phyloP scores from a whole-genome alignment of 208 protist species.

The Naegleria fowleri region DNA sequence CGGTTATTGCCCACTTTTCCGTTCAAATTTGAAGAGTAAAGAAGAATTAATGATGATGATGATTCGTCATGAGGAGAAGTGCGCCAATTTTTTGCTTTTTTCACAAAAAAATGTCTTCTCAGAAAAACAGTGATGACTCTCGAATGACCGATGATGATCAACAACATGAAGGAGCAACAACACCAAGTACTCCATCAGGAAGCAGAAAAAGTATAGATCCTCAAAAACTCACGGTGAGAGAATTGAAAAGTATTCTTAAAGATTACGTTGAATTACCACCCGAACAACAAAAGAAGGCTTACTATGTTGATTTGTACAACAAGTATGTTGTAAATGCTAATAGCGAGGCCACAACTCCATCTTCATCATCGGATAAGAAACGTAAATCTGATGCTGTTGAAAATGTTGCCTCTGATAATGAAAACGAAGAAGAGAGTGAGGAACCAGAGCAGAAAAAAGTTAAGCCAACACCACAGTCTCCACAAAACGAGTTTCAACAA shows the following conservation, averaged over 20 bases:
- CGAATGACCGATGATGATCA: too few relatives aligned
- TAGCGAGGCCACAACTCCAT: background rate
- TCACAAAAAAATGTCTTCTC: too few relatives aligned
- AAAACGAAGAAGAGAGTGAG: too few relatives aligned
- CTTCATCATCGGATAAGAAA: background rate
- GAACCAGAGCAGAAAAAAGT: background rate
- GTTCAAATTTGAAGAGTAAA: too few relatives aligned
- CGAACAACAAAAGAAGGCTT: background rate
- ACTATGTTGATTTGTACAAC: slow-evolving; percentile 4
- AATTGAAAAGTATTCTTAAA: background rate
- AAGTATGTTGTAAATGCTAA: background rate
- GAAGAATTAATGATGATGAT: too few relatives aligned
- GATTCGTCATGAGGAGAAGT: too few relatives aligned
- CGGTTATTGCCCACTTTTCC: too few relatives aligned
- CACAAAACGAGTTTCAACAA: background rate
- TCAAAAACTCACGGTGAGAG: background rate
- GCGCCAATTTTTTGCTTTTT: too few relatives aligned
- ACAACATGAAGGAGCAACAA: too few relatives aligned
- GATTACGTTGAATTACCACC: background rate
- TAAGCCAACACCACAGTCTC: background rate
- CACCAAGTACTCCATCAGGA: too few relatives aligned
- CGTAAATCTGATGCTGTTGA: background rate
- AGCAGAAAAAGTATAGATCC: too few relatives aligned
- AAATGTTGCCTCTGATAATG: background rate
- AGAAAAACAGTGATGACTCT: too few relatives aligned